Percentiles rank a stretch among this genome's conserved stretches.
phyloP scores from a whole-genome alignment of 192 early-diverging fungal species.

The Jimgerdemannia flammicorona region DNA sequence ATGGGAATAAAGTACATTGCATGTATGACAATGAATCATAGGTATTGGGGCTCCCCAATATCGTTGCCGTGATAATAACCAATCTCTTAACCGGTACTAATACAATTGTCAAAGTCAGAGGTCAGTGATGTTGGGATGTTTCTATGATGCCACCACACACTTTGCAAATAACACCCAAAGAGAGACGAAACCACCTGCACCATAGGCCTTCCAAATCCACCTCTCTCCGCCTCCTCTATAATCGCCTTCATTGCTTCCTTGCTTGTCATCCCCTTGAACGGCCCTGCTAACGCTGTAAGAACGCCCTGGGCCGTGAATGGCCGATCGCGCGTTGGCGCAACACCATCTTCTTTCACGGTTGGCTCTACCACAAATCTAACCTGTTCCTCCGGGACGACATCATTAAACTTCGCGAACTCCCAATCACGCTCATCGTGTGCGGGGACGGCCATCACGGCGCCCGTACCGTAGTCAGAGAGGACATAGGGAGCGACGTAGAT shows the following conservation, averaged over 20 bases:
- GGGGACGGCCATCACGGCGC: constrained; percentile 86
- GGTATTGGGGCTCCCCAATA: constrained; percentile 98
- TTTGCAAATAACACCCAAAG: not conserved
- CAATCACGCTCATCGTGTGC: constrained; percentile 75
- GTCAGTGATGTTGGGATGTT: not conserved
- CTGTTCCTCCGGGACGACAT: constrained; percentile 25
- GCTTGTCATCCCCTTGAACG: constrained; percentile 58
- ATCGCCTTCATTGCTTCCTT: constrained; percentile 53
- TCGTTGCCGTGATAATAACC: constrained; percentile 93
- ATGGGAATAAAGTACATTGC: constrained; percentile 46
- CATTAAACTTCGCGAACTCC: constrained; percentile 57
- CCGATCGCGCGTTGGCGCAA: not conserved
- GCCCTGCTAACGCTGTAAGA: constrained; percentile 49
- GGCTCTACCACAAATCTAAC: constrained; percentile 52
- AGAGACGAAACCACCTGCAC: constrained; percentile 19
- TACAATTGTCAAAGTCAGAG: not conserved
- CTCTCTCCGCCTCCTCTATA: constrained; percentile 36
- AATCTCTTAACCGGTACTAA: constrained; percentile 85
- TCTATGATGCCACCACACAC: too few species aligned
- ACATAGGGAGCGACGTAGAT: constrained; percentile 76
- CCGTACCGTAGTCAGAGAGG: constrained; percentile 71
- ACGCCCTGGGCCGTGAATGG: constrained; percentile 51
- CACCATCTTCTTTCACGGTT: constrained; percentile 8
- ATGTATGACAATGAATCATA: constrained; percentile 80
- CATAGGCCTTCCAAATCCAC: constrained; percentile 40